Evolutionary conservation across 2,329 filamentous ascomycete species (phyloP).

Genomic region (Curvularia lunata): DNA sequence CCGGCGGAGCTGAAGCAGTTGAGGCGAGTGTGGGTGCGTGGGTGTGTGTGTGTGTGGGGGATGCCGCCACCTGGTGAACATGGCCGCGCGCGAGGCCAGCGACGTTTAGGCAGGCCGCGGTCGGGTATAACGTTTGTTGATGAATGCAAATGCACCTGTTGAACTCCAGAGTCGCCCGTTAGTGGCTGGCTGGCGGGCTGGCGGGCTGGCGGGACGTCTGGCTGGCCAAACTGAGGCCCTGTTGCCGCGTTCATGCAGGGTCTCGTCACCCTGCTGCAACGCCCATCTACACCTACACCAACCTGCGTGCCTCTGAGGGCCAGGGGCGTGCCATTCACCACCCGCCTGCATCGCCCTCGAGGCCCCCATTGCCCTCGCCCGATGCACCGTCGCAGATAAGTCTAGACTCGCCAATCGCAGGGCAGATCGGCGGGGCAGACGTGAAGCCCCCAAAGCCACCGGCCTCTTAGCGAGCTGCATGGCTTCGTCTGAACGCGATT

Average conservation of each 20-base stretch:
- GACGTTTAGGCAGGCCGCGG: too few relatives aligned
- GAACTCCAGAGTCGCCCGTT: neutral
- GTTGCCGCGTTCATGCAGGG: conserved; percentile 19
- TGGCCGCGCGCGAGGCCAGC: conserved; percentile 25
- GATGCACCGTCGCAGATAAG: conserved; percentile 28
- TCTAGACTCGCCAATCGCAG: conserved; percentile 44
- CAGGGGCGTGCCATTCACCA: neutral
- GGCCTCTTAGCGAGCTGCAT: conserved; percentile 31
- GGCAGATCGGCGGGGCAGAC: conserved; percentile 33
- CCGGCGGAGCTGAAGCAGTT: conserved; percentile 26
- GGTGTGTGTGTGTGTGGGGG: conserved; percentile 1
- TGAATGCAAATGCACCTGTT: conserved; percentile 15
- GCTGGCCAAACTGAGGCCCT: neutral
- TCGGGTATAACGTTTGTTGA: conserved; percentile 16
- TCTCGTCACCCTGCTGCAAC: neutral
- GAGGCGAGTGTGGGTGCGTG: conserved; percentile 2
- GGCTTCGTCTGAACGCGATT: conserved; percentile 26
- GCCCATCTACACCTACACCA: neutral
- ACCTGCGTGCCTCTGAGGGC: too few relatives aligned
- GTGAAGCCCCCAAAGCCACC: conserved; percentile 35
- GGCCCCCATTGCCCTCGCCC: conserved; percentile 18
- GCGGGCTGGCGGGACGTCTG: conserved; percentile 1
- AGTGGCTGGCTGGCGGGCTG: neutral
- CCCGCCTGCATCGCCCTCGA: conserved; percentile 19
- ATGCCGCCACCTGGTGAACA: conserved; percentile 25